Conservation (phyloP, 305 asterid genomes). For the Caryopteris hybrid region DNA sequence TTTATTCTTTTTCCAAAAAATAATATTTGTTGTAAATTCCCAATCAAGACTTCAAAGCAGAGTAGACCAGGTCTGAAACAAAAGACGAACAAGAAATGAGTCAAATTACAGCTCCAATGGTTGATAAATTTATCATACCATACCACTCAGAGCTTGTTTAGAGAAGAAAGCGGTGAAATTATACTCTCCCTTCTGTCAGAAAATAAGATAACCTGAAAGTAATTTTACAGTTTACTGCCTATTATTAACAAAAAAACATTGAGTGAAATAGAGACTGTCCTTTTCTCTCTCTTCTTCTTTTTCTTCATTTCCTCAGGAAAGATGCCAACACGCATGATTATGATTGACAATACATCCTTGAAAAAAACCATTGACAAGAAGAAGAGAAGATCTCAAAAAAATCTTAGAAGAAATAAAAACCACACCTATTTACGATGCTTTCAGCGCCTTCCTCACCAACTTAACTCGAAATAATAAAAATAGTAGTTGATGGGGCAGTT, state of each 20-base stretch:
- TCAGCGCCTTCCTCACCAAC: background rate
- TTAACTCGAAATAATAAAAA: background rate
- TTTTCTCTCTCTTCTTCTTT: background rate
- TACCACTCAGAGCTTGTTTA: constrained; percentile 15
- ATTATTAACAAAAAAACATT: constrained; percentile 12
- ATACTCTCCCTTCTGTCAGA: too few species aligned
- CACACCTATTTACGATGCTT: background rate
- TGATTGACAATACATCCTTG: constrained; percentile 5
- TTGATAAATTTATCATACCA: background rate
- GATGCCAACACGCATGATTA: background rate
- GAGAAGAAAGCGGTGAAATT: too few species aligned
- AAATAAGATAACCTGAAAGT: too few species aligned
- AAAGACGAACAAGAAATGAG: constrained; percentile 1
- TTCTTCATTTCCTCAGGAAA: constrained; percentile 1
- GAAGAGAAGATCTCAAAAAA: background rate
- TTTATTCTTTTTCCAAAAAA: constrained; percentile 7
- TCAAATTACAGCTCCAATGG: background rate
- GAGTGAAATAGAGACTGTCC: background rate
- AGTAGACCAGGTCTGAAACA: constrained; percentile 5
- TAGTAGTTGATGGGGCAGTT: too few species aligned
- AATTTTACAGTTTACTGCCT: constrained; percentile 15
- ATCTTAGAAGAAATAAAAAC: background rate
- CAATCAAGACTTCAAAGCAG: background rate
- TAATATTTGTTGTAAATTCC: constrained; percentile 2
- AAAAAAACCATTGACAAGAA: background rate